A percentile compares a stretch with the other conserved stretches of the same genome.
Evolutionary conservation across 208 protist genomes (phyloP).

Genomic region (Naegleria lovaniensis): DNA sequence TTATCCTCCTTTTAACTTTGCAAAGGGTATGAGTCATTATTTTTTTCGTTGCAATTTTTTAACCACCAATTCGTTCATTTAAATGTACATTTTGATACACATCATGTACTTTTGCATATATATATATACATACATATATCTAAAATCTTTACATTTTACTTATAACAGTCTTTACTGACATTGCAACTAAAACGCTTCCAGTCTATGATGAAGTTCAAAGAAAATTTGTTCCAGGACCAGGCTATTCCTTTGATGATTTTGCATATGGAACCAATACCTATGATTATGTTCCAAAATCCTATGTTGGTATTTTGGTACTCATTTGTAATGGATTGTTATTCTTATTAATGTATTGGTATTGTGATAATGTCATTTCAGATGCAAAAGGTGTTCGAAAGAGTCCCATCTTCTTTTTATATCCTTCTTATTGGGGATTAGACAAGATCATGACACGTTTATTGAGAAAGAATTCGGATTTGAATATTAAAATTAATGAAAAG

Average conservation of each 20-base stretch:
- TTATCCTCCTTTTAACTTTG: slow-evolving; percentile 32
- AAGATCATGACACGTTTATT: background rate
- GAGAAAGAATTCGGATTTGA: background rate
- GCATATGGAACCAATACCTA: background rate
- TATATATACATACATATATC: no score
- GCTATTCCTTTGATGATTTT: background rate
- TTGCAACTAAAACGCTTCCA: background rate
- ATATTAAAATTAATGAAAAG: background rate
- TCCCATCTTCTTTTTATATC: background rate
- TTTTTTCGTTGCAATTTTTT: no score
- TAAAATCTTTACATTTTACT: no score
- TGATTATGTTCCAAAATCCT: background rate
- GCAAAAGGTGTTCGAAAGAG: background rate
- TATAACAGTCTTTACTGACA: background rate
- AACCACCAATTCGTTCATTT: no score
- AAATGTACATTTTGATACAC: no score
- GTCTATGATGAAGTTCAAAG: background rate
- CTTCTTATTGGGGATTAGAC: slow-evolving; percentile 10
- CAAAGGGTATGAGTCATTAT: no score
- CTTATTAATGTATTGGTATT: slow-evolving; percentile 1
- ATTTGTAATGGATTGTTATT: background rate
- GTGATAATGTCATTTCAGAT: slow-evolving; percentile 15
- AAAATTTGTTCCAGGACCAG: background rate
- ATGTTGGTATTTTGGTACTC: background rate
- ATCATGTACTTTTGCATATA: no score